phyloP scores from a whole-genome alignment of 2,329 filamentous ascomycete species.

The Fusarium duplospermum region DNA sequence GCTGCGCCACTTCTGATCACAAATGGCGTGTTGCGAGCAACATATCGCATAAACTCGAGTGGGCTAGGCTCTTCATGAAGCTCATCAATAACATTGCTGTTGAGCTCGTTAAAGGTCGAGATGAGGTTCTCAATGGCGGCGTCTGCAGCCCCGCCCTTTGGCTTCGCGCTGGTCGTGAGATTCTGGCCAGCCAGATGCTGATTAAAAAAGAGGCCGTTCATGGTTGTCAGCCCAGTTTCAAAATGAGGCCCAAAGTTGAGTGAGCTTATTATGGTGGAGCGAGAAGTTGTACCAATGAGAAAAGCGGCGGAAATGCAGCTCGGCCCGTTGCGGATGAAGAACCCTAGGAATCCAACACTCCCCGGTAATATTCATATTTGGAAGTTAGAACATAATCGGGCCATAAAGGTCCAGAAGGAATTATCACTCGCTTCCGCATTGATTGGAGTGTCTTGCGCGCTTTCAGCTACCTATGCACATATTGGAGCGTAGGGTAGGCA shows the following conservation, averaged over 20 bases:
- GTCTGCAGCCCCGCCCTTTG: constrained; percentile 14
- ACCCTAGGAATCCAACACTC: background rate
- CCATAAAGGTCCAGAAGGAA: background rate
- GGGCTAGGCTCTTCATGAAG: constrained; percentile 75
- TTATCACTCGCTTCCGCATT: background rate
- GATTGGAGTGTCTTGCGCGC: background rate
- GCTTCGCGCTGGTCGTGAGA: background rate
- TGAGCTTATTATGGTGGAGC: constrained; percentile 1
- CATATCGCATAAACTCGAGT: constrained; percentile 83
- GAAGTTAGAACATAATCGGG: background rate
- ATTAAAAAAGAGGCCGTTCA: constrained; percentile 1
- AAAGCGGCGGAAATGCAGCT: background rate
- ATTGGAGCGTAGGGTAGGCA: background rate
- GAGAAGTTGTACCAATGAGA: constrained; percentile 1
- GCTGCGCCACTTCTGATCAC: constrained; percentile 72
- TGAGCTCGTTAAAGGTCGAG: constrained; percentile 79
- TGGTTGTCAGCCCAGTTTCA: background rate
- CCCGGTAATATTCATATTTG: background rate
- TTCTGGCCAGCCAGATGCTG: background rate
- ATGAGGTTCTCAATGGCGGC: constrained; percentile 63
- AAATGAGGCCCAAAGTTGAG: background rate
- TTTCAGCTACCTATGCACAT: background rate
- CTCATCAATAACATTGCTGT: constrained; percentile 69
- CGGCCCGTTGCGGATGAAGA: background rate
- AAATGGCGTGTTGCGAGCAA: constrained; percentile 80